Evolutionary conservation across 345 rosid species (phyloP), one percentile per base, ranked within the genome.

Genomic region (Syzygium jambos): DNA sequence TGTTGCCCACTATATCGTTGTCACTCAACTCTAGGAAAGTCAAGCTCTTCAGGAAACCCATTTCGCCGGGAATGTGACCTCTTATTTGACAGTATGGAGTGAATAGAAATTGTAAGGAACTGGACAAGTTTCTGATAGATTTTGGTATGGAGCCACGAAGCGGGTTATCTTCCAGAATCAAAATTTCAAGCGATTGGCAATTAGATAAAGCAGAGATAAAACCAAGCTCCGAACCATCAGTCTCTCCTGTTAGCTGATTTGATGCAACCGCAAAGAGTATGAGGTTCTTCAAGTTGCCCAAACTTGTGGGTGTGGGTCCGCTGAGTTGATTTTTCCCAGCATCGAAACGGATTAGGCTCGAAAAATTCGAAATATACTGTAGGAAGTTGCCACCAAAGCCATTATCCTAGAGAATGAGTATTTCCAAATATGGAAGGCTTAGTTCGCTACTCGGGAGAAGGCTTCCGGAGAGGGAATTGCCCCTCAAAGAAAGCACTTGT

Each of bases 351-450:
- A n/a, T 25, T 51, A 52, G 85, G 43, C 0, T 84, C 11, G 85
- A 27, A 17, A 8, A 30, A 52, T 84, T 84, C 22, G 59, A 84
- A 27, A 84, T n/a, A 52, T n/a, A 84, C n/a, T 29, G 38, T 4
- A 43, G 59, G 57, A 84, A 52, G 85, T n/a, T 16, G 0, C 85
- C 85, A 8, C 54, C 41, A 29, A 84, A 13, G 41, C 16, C 1
- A 54, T 54, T 51, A 0, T 4, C 0, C 21, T 21, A 7, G 21
- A 52, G 54, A 27, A 1, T 1, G 38, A 84, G 0, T 12, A 0
- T 0, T 54, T 52, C 56, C 57, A 84, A 84, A 52, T n/a, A n/a
- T 1, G 85, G 85, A 84, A 52, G 85, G 6, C 85, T 29, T 11
- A 29, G 43, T 7, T 84, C 57, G 12, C 56, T 54, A 68, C 46